A percentile compares a stretch with the other conserved stretches of the same genome.
Evolutionary conservation across 1,284 basidiomycete species (phyloP).

Genomic region (Leccinum griseonigrum): DNA sequence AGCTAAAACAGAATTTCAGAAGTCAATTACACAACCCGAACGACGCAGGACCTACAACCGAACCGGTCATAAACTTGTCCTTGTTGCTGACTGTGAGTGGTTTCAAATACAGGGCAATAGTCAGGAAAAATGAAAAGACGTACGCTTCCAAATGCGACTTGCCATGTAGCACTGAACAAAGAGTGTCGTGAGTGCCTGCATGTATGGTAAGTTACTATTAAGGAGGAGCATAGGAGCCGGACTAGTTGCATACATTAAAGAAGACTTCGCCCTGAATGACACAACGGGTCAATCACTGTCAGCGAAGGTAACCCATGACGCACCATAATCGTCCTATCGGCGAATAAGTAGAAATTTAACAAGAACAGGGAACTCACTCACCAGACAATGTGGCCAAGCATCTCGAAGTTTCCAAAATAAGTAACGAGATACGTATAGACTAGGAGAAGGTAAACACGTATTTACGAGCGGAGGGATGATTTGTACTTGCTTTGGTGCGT

Average conservation of each 20-base stretch:
- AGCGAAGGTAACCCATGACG: slow-evolving; percentile 13
- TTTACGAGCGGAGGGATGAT: not conserved
- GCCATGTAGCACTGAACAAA: slow-evolving; percentile 37
- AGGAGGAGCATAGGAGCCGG: not conserved
- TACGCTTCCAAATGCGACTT: slow-evolving; percentile 28
- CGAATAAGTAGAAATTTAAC: not conserved
- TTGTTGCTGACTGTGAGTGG: slow-evolving; percentile 26
- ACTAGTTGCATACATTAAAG: slow-evolving; percentile 28
- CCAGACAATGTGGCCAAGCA: slow-evolving; percentile 45
- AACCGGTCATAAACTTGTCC: slow-evolving; percentile 8
- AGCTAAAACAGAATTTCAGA: slow-evolving; percentile 10
- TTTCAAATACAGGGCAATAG: not conserved
- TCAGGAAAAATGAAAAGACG: slow-evolving; percentile 1
- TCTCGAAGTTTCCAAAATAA: slow-evolving; percentile 39
- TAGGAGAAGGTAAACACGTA: slow-evolving; percentile 18
- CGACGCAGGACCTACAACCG: slow-evolving; percentile 9
- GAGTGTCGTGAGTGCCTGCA: slow-evolving; percentile 32
- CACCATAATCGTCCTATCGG: slow-evolving; percentile 42
- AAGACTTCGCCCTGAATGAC: slow-evolving; percentile 33
- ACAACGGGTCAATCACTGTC: slow-evolving; percentile 1
- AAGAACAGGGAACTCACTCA: slow-evolving; percentile 24
- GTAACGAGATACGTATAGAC: slow-evolving; percentile 57
- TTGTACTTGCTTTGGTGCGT: slow-evolving; percentile 46
- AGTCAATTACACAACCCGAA: not conserved
- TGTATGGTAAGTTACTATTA: not conserved